Percentiles rank a stretch among this genome's conserved stretches.
These are phyloP conservation scores for Cicer pinnatifidum DNA, from an alignment of 306 rosid genomes.

Conservation along the genomic window DNA sequence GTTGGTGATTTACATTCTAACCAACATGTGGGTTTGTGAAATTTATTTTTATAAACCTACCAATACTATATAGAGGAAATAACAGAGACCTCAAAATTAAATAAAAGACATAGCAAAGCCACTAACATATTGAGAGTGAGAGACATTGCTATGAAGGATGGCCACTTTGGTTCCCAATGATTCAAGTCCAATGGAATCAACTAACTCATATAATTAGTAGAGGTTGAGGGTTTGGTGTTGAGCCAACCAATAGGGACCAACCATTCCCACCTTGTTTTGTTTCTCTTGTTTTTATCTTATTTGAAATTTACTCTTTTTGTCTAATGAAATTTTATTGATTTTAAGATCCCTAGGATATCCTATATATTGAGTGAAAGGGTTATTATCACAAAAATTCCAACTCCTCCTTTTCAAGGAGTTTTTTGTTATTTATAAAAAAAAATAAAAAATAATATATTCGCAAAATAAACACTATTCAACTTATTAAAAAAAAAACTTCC, in stretches of 20 bases:
- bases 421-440: too few species aligned
- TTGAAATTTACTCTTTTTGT: conserved; percentile 22
- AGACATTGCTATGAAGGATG: conserved; percentile 44
- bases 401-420: too few species aligned
- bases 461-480: too few species aligned
- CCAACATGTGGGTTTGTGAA: conserved; percentile 24
- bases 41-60: conserved; percentile 41
- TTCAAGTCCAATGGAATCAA: conserved; percentile 42
- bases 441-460: too few species aligned
- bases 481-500: too few species aligned
- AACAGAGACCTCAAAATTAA: neutral
- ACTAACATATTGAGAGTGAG: conserved; percentile 32
- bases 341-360: conserved; percentile 5
- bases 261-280: conserved; percentile 35
- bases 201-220: conserved; percentile 36
- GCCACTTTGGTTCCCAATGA: conserved; percentile 47
- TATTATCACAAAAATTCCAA: neutral
- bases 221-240: conserved; percentile 28
- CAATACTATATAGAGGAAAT: conserved; percentile 23
- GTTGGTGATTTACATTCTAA: conserved; percentile 28
- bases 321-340: neutral
- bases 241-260: conserved; percentile 33
- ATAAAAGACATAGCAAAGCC: conserved; percentile 28
- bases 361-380: conserved; percentile 1
- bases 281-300: conserved; percentile 14